Conservation (phyloP, 2,329 filamentous ascomycete species). For the Hymenoscyphus fraxineus region DNA sequence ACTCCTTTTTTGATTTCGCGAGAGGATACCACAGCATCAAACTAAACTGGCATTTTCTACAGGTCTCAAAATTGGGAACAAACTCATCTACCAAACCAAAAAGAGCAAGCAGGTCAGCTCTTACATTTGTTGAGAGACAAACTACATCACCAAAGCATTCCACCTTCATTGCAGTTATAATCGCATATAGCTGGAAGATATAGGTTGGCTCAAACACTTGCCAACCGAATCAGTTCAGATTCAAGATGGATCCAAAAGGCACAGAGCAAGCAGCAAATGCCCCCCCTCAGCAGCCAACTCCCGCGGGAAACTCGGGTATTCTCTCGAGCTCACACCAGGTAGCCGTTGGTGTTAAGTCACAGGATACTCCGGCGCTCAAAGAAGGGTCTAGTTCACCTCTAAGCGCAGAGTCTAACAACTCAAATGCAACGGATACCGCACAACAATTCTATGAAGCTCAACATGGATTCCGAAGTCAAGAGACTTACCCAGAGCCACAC, state of each 20-base stretch:
- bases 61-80: not conserved
- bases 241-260: not conserved
- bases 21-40: not conserved
- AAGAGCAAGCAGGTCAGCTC: not conserved
- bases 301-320: not conserved
- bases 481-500: slow-evolving; percentile 1
- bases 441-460: slow-evolving; percentile 12
- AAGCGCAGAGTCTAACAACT: slow-evolving; percentile 11
- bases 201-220: not conserved
- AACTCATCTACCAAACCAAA: not conserved
- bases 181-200: not conserved
- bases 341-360: not conserved
- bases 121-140: not conserved
- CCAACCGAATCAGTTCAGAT: not conserved
- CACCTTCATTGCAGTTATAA: not conserved
- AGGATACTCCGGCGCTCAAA: not conserved
- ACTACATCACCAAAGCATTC: not conserved
- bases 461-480: slow-evolving; percentile 7
- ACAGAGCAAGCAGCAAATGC: not conserved
- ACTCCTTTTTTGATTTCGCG: not conserved
- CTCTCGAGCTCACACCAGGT: not conserved
- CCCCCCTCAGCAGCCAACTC: not conserved
- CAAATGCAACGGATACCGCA: slow-evolving; percentile 10
- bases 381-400: slow-evolving; percentile 6
- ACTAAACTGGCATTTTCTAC: not conserved